Conservation (phyloP, 345 rosid species). For the Corymbia maculata region DNA sequence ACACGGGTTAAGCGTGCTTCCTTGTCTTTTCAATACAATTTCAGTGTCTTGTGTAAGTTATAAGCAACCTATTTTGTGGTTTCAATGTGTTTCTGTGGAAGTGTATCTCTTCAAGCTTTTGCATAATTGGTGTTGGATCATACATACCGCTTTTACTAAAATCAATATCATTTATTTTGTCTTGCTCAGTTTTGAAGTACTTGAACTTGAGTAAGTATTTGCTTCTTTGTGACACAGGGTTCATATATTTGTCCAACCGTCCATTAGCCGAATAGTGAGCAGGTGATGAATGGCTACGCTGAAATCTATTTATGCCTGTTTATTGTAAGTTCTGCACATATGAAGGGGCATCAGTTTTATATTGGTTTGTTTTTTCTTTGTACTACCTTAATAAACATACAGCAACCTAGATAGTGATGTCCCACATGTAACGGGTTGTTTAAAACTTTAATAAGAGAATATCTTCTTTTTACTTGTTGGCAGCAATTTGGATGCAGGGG, state of each 20-base stretch:
- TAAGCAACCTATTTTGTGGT: background rate
- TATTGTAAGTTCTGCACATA: background rate
- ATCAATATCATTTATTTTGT: background rate
- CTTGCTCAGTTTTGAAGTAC: background rate
- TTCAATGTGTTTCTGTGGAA: background rate
- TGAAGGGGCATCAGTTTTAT: background rate
- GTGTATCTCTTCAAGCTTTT: background rate
- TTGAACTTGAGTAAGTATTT: background rate
- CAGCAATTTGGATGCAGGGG: background rate
- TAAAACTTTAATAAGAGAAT: background rate
- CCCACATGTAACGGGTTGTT: background rate
- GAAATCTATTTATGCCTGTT: background rate
- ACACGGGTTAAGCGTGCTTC: background rate
- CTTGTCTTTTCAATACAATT: background rate
- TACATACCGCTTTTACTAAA: background rate
- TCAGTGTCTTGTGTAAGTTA: background rate
- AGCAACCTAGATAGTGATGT: background rate
- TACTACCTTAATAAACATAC: background rate
- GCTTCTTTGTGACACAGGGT: conserved; percentile 51
- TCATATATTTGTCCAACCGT: conserved; percentile 85
- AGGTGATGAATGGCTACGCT: conserved; percentile 37
- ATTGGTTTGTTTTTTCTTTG: background rate
- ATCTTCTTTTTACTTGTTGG: background rate
- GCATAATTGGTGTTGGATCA: background rate
- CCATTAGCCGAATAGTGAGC: conserved; percentile 79